Base-by-base conservation (phyloP, 2,329 filamentous ascomycete species). In the Fusarium lyarnte region DNA sequence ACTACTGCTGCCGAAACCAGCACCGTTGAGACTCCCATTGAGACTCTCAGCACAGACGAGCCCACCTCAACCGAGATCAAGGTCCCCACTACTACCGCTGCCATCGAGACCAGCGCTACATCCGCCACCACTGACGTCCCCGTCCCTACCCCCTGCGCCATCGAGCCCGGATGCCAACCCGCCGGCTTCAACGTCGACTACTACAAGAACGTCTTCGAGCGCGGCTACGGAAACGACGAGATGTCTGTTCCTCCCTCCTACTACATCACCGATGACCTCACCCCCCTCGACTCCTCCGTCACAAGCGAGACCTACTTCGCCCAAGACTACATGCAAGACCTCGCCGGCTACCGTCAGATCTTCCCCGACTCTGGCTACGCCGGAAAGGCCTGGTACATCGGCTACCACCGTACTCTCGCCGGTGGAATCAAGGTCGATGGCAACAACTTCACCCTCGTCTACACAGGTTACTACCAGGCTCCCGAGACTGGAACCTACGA, bases 391-490 rank as follows among this genome's bases (percentile, higher is more conserved):
- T 60, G 38, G 36, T 60, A 55, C 16, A 1, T 55, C 2, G 58
- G 58, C 3, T 60, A 60, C 23, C 36, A 55, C 14, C 58, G 58
- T 0, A 60, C 49, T 35, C 29, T 60, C 23, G 58, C 36, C 2
- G 70, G 73, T 6, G 70, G 73, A 2, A 69, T 76, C 46, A 51
- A 41, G 14, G 70, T 77, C 2, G 71, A 76, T 45, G 74, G 43
- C 57, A 76, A 76, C 64, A 76, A 70, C 70, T 76, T 75, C 55
- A 76, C 74, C 2, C 59, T 76, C 17, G 74, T 76, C 2, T 76
- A 76, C 47, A 29, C 66, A 1, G 74, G 74, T 3, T 76, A 73
- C 51, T 72, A 69, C 47, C 58, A 43, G 2, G 69, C 71, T 17
- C 61, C 66, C 13, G 51, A 53, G 27, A 74, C 71, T 5, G 69